Base-by-base conservation (phyloP, 495 filamentous ascomycete genomes). In the Penicillium psychrofluorescens region DNA sequence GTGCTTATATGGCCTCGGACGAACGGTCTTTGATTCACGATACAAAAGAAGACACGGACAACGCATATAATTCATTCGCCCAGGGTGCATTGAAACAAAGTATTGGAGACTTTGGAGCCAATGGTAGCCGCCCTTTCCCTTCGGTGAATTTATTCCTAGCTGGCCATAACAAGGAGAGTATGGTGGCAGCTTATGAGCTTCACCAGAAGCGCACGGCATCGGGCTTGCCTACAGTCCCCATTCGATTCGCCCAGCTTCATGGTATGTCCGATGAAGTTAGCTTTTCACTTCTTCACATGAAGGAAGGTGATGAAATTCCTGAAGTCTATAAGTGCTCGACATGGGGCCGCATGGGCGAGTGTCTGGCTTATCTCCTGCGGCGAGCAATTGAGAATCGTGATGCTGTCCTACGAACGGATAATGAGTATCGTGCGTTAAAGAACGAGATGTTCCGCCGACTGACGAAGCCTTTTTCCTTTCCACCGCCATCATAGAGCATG, bases 221-320 rank as follows among this genome's bases (percentile, higher is more conserved):
- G 0, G 51, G 54, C 2, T 39, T 61, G 10, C 67, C 63, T 16
- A 70, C 60, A 7, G 57, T 66, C 16, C 55, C 61, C 28, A 62
- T 68, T 13, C 58, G 61, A 2, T 74, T 68, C 43, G 70, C 49
- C 1, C 90, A 96, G 63, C 70, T 96, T 11, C 82, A 88, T 67
- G 90, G 90, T 9, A 95, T 95, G 90, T 88, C 90, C 7, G 90
- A 96, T 49, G 89, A 94, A 51, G 79, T 95, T 8, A 86, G 80
- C 55, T 87, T 86, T 49, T 80, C 83, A 41, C 64, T 95, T 14
- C 71, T 94, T 22, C 64, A 76, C 35, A 48, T 69, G 41, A 63
- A 68, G 43, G 62, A 51, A 4, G 30, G 31, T 14, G 49, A 59
- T 43, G 69, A 77, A 11, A 58, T 68, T 8, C 76, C 78, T 0